Evolutionary conservation across 768 basidiomycete genomes (phyloP).

Genomic region (Mycena chlorophos): DNA sequence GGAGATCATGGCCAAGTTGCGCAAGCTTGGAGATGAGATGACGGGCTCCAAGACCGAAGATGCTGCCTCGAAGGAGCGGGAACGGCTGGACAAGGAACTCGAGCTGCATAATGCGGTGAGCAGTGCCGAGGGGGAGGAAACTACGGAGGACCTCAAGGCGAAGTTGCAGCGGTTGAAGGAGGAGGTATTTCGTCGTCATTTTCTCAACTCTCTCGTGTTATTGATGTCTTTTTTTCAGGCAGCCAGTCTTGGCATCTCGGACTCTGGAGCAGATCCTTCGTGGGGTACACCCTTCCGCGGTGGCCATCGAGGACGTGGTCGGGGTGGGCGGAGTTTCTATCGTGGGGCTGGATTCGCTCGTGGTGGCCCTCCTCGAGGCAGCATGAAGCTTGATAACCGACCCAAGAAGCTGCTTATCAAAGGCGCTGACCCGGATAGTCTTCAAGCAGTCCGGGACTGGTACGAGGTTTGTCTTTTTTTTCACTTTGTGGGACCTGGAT

Average conservation of each 20-base stretch:
- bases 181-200: slow-evolving; percentile 52
- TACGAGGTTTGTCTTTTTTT: slow-evolving; percentile 60
- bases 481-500: background rate
- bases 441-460: slow-evolving; percentile 75
- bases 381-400: slow-evolving; percentile 89
- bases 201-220: background rate
- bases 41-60: slow-evolving; percentile 44
- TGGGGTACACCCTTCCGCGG: slow-evolving; percentile 53
- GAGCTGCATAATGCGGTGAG: slow-evolving; percentile 56
- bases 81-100: slow-evolving; percentile 80
- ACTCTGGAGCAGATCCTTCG: slow-evolving; percentile 43
- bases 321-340: slow-evolving; percentile 60
- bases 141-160: slow-evolving; percentile 69
- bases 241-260: slow-evolving; percentile 69
- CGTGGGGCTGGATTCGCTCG: slow-evolving; percentile 58
- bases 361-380: slow-evolving; percentile 65
- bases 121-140: slow-evolving; percentile 48
- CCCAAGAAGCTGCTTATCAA: slow-evolving; percentile 79
- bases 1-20: slow-evolving; percentile 70
- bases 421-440: slow-evolving; percentile 51
- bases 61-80: slow-evolving; percentile 56
- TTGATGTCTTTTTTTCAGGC: slow-evolving; percentile 45
- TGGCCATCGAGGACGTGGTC: slow-evolving; percentile 66
- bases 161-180: slow-evolving; percentile 76
- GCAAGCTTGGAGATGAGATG: slow-evolving; percentile 81